Base-by-base conservation (phyloP, 2,329 filamentous ascomycete species). In the Fusarium anthophilum region DNA sequence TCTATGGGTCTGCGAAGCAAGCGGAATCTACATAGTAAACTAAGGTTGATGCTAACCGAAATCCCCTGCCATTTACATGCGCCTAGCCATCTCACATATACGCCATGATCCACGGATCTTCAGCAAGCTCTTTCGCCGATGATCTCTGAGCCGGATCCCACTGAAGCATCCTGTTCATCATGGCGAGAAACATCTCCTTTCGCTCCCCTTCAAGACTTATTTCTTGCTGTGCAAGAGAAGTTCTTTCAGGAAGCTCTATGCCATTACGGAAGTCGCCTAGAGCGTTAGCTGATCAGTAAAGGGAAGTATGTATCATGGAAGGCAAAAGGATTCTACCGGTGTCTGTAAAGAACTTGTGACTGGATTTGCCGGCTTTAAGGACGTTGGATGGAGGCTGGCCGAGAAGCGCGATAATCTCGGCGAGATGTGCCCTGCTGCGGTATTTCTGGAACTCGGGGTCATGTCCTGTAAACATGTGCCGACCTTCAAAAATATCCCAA, bases 401-500 rank as follows among this genome's bases (percentile, higher is more conserved):
- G 47, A 88, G 82, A 8, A 88, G 75, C 10, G 72, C 79, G 20
- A 86, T 82, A 5, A 88, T 87, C 65, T 88, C 84, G 3, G 86
- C 85, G 26, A 88, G 83, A 74, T 87, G 86, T 0, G 84, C 84
- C 59, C 84, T 80, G 60, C 83, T 85, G 15, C 82, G 77, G 53
- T 87, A 87, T 0, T 38, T 79, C 18, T 83, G 54, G 45, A 75
- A 66, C 70, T 84, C 81, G 2, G 82, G 80, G 56, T 86, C 84
- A 0, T 81, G 26, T 45, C 47, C 83, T 80, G 6, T 79, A 80
- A 88, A 89, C 32, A 89, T 76, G 30, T 81, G 82, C 0, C 72
- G 78, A 8, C 85, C 84, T 79, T 89, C 83, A 61, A 84, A 88
- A 3, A 88, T 48, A 56, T 87, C 80, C 87, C 86, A 89, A 35